Evolutionary conservation across 2,329 filamentous ascomycete genomes (phyloP), one percentile per base, ranked within the genome.

Genomic region (Teratosphaeria destructans): DNA sequence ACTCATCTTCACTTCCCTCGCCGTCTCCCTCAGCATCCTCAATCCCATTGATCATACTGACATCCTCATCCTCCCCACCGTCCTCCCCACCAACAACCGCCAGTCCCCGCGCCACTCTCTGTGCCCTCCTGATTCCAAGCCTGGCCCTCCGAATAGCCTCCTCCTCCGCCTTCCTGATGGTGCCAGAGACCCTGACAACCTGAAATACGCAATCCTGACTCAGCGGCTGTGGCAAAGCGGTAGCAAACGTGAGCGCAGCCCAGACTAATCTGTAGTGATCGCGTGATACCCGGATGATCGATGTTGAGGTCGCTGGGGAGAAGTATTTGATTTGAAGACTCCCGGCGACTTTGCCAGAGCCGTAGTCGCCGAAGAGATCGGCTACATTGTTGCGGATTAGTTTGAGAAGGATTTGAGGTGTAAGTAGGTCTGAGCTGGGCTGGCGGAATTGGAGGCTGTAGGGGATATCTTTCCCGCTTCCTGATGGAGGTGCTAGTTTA

Each of bases 151-250:
- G 82, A 67, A 97, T 88, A 39, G 91, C 90, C 73, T 96, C 92
- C 71, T 95, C 86, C 74, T 97, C 92, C 2, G 85, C 87, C 74
- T 95, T 96, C 66, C 86, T 87, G 69, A 99, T 96, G 3, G 94
- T 99, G 16, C 93, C 94, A 64, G 89, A 94, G 14, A 96, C 90
- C 62, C 89, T 82, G 6, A 95, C 84, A 14, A 99, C 91, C 54
- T 87, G 85, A 63, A 95, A 88, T 1, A 93, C 86, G 68, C 92
- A 95, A 0, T 83, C 79, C 60, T 81, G 78, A 27, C 83, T 69
- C n/a, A 75, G 82, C 1, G 76, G 69, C 78, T 80, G 77, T 1
- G 83, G 90, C 0, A 96, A 77, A 16, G 76, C 80, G 26, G 85
- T 85, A 78, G 94, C 87, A 66, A 91, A 89, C 0, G 90, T 89